Percentiles rank a stretch among this genome's conserved stretches.
Evolutionary conservation across 176 grass and related monocot genomes (phyloP).

Genomic region (Musa acuminata): DNA sequence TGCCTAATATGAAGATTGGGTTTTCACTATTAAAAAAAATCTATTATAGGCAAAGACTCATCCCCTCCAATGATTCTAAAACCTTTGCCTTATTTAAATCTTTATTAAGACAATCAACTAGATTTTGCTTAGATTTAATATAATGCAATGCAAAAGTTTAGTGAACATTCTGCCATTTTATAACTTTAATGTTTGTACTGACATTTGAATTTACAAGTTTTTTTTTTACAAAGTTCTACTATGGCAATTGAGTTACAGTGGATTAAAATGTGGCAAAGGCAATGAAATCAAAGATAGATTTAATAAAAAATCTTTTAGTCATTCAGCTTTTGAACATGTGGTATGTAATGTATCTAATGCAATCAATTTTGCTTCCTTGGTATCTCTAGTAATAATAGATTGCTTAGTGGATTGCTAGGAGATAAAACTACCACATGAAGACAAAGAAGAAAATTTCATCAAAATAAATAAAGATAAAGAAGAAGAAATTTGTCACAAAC

Average conservation of each 20-base stretch:
- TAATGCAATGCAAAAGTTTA: too few relatives aligned
- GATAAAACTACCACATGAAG: background rate
- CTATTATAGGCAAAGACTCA: too few relatives aligned
- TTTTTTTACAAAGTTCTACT: slow-evolving; percentile 13
- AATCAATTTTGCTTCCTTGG: slow-evolving; percentile 11
- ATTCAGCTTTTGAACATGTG: slow-evolving; percentile 12
- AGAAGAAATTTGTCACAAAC: background rate
- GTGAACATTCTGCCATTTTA: too few relatives aligned
- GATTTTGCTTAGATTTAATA: too few relatives aligned
- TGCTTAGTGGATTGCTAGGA: slow-evolving; percentile 14
- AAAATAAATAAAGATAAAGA: too few relatives aligned
- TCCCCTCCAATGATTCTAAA: too few relatives aligned
- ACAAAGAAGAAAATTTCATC: too few relatives aligned
- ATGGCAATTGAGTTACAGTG: background rate
- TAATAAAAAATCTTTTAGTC: slow-evolving; percentile 7
- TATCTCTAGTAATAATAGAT: slow-evolving; percentile 2
- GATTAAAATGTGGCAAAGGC: background rate
- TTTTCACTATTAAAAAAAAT: too few relatives aligned
- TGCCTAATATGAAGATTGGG: too few relatives aligned
- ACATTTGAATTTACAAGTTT: background rate
- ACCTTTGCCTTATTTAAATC: too few relatives aligned
- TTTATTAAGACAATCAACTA: too few relatives aligned
- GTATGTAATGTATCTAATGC: background rate
- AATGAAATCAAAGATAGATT: slow-evolving; percentile 1
- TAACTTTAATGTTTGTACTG: too few relatives aligned